Conservation (phyloP, 2,329 filamentous ascomycete species). For the Sclerotinia trifoliorum region DNA sequence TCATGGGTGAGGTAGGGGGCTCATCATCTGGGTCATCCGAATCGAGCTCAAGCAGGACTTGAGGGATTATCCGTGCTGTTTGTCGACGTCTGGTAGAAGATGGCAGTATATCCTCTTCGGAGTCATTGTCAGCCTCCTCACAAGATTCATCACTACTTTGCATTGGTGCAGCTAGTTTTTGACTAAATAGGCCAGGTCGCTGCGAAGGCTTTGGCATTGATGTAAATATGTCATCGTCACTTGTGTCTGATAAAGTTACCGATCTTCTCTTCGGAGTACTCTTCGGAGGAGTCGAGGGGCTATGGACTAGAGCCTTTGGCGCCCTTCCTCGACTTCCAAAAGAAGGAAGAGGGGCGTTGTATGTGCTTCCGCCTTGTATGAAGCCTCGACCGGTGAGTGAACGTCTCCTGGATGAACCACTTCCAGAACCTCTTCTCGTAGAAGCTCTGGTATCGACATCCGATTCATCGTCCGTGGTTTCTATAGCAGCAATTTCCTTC, state of each 20-base stretch:
- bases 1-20: constrained; percentile 29
- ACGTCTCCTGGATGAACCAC: neutral
- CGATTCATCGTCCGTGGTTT: constrained; percentile 16
- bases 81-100: constrained; percentile 29
- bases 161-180: neutral
- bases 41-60: constrained; percentile 9
- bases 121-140: constrained; percentile 20
- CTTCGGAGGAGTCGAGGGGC: neutral
- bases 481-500: neutral
- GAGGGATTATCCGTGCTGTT: neutral
- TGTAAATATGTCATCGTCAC: constrained; percentile 23
- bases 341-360: constrained; percentile 18
- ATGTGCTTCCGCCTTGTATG: constrained; percentile 19
- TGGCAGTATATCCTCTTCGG: constrained; percentile 26
- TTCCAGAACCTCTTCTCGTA: constrained; percentile 23
- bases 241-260: constrained; percentile 22
- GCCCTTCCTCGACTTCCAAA: constrained; percentile 5
- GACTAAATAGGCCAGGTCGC: constrained; percentile 15
- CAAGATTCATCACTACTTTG: constrained; percentile 8
- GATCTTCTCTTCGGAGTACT: constrained; percentile 9
- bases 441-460: constrained; percentile 25
- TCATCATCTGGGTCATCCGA: constrained; percentile 25
- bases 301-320: constrained; percentile 1
- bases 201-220: constrained; percentile 11
- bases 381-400: constrained; percentile 20